Conservation (phyloP, 2,329 filamentous ascomycete genomes). For the Colletotrichum tabaci region DNA sequence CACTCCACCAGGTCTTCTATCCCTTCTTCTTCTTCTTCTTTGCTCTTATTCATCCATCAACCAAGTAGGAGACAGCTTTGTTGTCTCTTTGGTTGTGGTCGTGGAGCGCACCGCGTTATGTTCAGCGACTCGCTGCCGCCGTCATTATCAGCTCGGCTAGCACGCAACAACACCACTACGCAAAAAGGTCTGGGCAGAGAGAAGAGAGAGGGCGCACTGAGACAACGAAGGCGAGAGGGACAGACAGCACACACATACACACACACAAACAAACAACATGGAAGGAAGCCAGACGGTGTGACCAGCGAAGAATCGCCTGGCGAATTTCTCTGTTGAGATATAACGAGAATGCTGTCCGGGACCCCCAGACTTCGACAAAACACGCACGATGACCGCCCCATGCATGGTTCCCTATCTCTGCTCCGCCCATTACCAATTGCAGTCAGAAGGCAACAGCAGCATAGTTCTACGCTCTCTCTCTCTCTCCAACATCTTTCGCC, state of each 20-base stretch:
- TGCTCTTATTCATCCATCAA: not conserved
- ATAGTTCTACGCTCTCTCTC: conserved; percentile 26
- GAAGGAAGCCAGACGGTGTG: conserved; percentile 2
- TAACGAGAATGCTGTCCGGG: conserved; percentile 12
- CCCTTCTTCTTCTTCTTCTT: not conserved
- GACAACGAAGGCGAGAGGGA: not conserved
- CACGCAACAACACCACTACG: not conserved
- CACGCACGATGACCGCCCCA: conserved; percentile 30
- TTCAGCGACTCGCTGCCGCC: too few relatives aligned
- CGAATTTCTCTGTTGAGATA: conserved; percentile 26
- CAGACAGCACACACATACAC: not conserved
- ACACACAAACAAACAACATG: not conserved
- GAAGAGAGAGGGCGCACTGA: not conserved
- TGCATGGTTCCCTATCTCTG: not conserved
- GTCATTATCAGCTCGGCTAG: too few relatives aligned
- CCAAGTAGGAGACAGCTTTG: too few relatives aligned
- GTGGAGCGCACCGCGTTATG: too few relatives aligned
- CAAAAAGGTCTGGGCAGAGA: not conserved
- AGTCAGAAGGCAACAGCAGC: not conserved
- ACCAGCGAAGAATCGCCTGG: conserved; percentile 17
- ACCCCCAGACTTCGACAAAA: conserved; percentile 18
- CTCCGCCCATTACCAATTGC: conserved; percentile 10
- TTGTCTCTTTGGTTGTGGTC: too few relatives aligned
- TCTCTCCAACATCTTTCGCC: conserved; percentile 13
- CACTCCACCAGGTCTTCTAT: too few relatives aligned